Evolutionary conservation across 768 basidiomycete genomes (phyloP).

Genomic region (Serendipita sp.): DNA sequence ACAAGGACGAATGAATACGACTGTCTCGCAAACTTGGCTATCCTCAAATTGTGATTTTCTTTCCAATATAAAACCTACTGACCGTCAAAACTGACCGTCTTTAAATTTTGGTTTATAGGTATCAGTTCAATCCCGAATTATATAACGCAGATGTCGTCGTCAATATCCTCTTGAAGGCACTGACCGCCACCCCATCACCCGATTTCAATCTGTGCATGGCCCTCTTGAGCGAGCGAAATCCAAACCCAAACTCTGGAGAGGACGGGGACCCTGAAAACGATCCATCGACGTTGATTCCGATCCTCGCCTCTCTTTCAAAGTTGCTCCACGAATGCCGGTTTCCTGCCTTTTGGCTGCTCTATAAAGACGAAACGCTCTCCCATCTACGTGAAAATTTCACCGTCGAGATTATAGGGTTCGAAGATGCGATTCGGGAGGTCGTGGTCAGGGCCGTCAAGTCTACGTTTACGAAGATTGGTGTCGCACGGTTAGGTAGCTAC

Average conservation of each 20-base stretch:
- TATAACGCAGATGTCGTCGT: conserved; percentile 87
- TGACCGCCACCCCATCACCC: conserved; percentile 69
- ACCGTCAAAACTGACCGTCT: neutral
- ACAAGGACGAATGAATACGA: conserved; percentile 85
- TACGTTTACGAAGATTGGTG: conserved; percentile 58
- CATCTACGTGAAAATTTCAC: conserved; percentile 73
- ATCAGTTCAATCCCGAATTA: conserved; percentile 90
- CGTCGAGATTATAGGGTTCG: conserved; percentile 67
- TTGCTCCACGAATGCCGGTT: conserved; percentile 75
- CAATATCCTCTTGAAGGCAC: conserved; percentile 85
- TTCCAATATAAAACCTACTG: neutral
- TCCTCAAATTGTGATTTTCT: conserved; percentile 63
- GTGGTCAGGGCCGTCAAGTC: conserved; percentile 62
- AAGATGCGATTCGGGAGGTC: conserved; percentile 65
- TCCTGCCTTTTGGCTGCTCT: conserved; percentile 69
- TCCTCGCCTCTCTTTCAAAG: conserved; percentile 48
- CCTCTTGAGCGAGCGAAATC: conserved; percentile 59
- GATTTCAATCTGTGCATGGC: conserved; percentile 93
- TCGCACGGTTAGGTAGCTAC: conserved; percentile 52
- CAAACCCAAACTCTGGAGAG: conserved; percentile 10
- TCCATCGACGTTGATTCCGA: conserved; percentile 54
- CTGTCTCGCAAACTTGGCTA: conserved; percentile 86
- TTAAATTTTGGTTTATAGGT: conserved; percentile 32
- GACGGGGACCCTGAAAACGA: conserved; percentile 49
- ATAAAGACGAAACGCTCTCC: conserved; percentile 53